Evolutionary conservation across 2,329 filamentous ascomycete genomes (phyloP).

Genomic region (Phaeosphaeria sp.): DNA sequence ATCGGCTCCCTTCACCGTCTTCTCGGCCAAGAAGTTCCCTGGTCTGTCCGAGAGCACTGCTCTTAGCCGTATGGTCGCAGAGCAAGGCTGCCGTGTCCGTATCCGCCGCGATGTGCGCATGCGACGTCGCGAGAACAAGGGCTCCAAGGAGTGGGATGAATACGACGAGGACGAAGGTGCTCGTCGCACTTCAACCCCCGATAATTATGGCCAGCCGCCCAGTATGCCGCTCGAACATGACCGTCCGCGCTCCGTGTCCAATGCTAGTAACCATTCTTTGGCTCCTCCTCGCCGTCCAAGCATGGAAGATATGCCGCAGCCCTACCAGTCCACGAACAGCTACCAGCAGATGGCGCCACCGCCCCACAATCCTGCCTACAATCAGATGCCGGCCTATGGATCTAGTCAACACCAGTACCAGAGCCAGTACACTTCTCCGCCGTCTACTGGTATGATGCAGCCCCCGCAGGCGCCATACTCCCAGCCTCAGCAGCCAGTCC

Average conservation of each 20-base stretch:
- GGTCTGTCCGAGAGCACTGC: slow-evolving; percentile 88
- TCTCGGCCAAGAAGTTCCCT: slow-evolving; percentile 98
- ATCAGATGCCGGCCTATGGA: slow-evolving; percentile 49
- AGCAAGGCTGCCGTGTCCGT: slow-evolving; percentile 95
- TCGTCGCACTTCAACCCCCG: slow-evolving; percentile 59
- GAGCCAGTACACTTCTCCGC: slow-evolving; percentile 40
- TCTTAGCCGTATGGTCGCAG: slow-evolving; percentile 88
- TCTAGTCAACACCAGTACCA: slow-evolving; percentile 44
- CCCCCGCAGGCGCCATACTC: slow-evolving; percentile 43
- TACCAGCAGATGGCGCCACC: slow-evolving; percentile 51
- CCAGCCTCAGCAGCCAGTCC: slow-evolving; percentile 28
- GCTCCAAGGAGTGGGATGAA: slow-evolving; percentile 69
- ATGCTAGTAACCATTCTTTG: slow-evolving; percentile 56
- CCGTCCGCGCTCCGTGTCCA: slow-evolving; percentile 67
- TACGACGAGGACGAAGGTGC: slow-evolving; percentile 63
- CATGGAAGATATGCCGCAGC: slow-evolving; percentile 53
- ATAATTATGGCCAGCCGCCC: slow-evolving; percentile 54
- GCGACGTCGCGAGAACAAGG: slow-evolving; percentile 80
- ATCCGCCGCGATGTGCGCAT: slow-evolving; percentile 94
- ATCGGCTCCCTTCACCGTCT: slow-evolving; percentile 86
- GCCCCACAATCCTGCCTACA: slow-evolving; percentile 49
- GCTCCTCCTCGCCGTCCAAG: slow-evolving; percentile 52
- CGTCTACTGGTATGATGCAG: slow-evolving; percentile 48
- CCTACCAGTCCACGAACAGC: slow-evolving; percentile 45
- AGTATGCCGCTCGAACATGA: slow-evolving; percentile 48